These are phyloP conservation scores for Colletotrichum graminicola DNA, from an alignment of 2,329 filamentous ascomycete genomes.

Conservation along the genomic window DNA sequence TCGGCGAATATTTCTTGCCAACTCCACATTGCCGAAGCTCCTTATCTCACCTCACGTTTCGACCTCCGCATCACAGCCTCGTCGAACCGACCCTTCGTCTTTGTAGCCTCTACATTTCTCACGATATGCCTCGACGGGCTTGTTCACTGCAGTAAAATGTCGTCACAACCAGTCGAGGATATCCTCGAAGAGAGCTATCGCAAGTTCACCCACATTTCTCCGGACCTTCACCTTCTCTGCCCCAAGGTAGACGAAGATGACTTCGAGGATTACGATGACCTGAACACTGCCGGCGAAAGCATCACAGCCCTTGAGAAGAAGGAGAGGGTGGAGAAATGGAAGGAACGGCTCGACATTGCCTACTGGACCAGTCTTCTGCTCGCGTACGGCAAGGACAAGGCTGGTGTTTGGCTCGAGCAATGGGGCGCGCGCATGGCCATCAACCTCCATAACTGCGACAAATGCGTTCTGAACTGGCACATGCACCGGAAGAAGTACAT, in stretches of 20 bases:
- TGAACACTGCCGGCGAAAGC: conserved; percentile 51
- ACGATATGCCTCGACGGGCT: conserved; percentile 24
- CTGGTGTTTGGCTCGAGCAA: conserved; percentile 69
- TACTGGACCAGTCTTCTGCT: conserved; percentile 78
- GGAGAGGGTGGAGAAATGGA: conserved; percentile 66
- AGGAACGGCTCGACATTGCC: conserved; percentile 69
- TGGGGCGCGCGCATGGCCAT: conserved; percentile 70
- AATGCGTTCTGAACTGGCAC: conserved; percentile 81
- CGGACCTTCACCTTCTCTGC: conserved; percentile 75
- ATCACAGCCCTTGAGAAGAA: conserved; percentile 65
- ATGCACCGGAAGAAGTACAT: conserved; percentile 73
- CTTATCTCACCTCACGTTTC: not conserved
- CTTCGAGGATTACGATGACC: conserved; percentile 71
- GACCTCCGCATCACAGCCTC: not conserved
- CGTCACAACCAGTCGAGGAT: conserved; percentile 51
- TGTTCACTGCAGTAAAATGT: conserved; percentile 50
- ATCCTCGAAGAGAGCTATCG: conserved; percentile 59
- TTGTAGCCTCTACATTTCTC: not conserved
- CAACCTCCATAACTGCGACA: conserved; percentile 73
- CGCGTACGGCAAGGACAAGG: conserved; percentile 72
- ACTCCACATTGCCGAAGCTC: conserved; percentile 2
- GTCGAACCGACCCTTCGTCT: not conserved
- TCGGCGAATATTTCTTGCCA: conserved; percentile 7
- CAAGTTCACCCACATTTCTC: conserved; percentile 57
- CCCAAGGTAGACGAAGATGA: conserved; percentile 74